Evolutionary conservation across 352 stramenopile genomes (phyloP).

Genomic region (Phytophthora rubi): DNA sequence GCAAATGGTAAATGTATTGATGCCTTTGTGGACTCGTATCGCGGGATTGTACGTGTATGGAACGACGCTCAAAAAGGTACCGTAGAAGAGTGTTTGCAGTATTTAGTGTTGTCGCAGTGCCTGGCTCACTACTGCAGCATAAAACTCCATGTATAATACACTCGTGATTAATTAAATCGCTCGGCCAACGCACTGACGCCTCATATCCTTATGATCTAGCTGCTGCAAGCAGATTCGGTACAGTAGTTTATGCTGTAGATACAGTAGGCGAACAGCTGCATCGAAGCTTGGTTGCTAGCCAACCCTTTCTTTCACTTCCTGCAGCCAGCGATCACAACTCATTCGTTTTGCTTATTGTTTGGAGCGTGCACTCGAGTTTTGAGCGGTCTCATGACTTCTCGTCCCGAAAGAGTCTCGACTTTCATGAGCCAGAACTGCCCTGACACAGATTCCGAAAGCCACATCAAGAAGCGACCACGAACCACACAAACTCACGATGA

Average conservation of each 20-base stretch:
- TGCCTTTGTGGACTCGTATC: no score
- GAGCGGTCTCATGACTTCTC: conserved; percentile 3
- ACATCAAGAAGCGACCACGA: conserved; percentile 23
- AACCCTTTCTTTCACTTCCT: conserved; percentile 28
- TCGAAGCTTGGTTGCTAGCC: conserved; percentile 22
- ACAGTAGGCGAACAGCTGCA: conserved; percentile 24
- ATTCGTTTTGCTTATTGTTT: conserved; percentile 10
- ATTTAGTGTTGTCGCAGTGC: no score
- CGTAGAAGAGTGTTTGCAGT: no score
- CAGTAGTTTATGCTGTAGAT: conserved; percentile 21
- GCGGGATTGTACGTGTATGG: no score
- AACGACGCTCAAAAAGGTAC: no score
- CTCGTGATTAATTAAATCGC: neutral
- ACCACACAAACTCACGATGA: conserved; percentile 12
- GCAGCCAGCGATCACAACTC: conserved; percentile 21
- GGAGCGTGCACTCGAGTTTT: neutral
- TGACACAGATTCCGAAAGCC: conserved; percentile 10
- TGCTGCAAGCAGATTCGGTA: neutral
- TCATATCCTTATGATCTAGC: conserved; percentile 27
- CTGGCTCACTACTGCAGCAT: no score
- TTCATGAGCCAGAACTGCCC: conserved; percentile 5
- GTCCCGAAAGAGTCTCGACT: neutral
- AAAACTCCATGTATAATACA: no score
- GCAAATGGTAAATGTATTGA: no score
- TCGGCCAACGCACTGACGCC: conserved; percentile 7